phyloP scores from a whole-genome alignment of 441 rosid species.

The Gossypium lobatum region DNA sequence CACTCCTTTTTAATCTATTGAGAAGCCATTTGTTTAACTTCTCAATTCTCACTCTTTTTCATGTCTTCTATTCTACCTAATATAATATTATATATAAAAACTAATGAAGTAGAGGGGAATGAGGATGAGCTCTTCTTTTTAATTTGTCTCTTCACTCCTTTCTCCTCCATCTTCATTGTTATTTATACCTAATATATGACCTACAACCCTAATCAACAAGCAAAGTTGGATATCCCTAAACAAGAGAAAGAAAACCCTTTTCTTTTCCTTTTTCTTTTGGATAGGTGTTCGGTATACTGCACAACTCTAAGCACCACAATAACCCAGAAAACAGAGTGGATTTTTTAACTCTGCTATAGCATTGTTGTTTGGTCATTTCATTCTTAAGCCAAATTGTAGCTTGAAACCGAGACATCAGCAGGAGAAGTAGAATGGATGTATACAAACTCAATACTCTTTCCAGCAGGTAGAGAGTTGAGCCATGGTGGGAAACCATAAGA shows the following conservation, averaged over 20 bases:
- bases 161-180: slow-evolving; percentile 47
- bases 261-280: slow-evolving; percentile 12
- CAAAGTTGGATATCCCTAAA: slow-evolving; percentile 19
- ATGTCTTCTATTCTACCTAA: slow-evolving; percentile 27
- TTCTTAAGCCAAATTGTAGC: slow-evolving; percentile 61
- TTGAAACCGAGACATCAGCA: slow-evolving; percentile 65
- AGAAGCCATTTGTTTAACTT: slow-evolving; percentile 25
- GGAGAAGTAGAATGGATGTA: slow-evolving; percentile 76
- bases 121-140: slow-evolving; percentile 86
- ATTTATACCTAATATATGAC: slow-evolving; percentile 24
- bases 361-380: neutral
- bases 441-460: slow-evolving; percentile 78
- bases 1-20: slow-evolving; percentile 23
- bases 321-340: slow-evolving; percentile 13
- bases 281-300: slow-evolving; percentile 36
- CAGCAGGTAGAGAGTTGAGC: slow-evolving; percentile 61
- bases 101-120: slow-evolving; percentile 47
- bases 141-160: slow-evolving; percentile 74
- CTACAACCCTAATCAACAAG: slow-evolving; percentile 32
- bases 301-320: slow-evolving; percentile 37
- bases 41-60: slow-evolving; percentile 32
- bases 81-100: slow-evolving; percentile 10
- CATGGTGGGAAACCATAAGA: slow-evolving; percentile 75
- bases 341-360: no score
- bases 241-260: slow-evolving; percentile 11